phyloP scores from a whole-genome alignment of 2,329 filamentous ascomycete species.

The Monilinia laxa region DNA sequence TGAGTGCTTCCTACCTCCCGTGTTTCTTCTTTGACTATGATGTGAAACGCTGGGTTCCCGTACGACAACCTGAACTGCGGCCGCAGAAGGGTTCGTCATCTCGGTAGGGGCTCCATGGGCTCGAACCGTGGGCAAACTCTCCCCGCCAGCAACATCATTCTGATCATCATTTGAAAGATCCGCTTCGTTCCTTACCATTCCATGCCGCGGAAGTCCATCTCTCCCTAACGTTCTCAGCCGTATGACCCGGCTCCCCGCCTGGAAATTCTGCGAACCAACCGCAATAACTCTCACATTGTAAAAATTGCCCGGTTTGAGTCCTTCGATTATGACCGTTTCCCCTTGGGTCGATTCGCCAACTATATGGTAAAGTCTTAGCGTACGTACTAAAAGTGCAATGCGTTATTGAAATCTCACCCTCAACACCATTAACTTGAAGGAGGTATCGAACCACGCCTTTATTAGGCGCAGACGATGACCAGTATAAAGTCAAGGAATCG shows the following conservation, averaged over 20 bases:
- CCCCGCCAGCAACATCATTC: slow-evolving; percentile 46
- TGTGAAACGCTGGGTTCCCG: slow-evolving; percentile 64
- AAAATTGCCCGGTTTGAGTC: slow-evolving; percentile 80
- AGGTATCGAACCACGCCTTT: slow-evolving; percentile 75
- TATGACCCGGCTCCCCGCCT: slow-evolving; percentile 82
- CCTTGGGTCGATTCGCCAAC: slow-evolving; percentile 81
- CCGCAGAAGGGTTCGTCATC: slow-evolving; percentile 60
- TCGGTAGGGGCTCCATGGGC: slow-evolving; percentile 59
- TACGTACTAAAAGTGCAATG: background rate
- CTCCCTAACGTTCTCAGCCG: slow-evolving; percentile 74
- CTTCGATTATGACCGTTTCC: slow-evolving; percentile 88
- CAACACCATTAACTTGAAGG: slow-evolving; percentile 90
- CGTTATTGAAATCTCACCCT: slow-evolving; percentile 57
- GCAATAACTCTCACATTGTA: slow-evolving; percentile 94
- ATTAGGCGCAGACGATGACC: slow-evolving; percentile 70
- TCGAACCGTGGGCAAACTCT: slow-evolving; percentile 46
- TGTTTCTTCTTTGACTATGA: slow-evolving; percentile 58
- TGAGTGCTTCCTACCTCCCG: slow-evolving; percentile 64
- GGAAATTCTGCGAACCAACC: slow-evolving; percentile 87
- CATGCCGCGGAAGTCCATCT: slow-evolving; percentile 62
- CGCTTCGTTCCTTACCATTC: slow-evolving; percentile 55
- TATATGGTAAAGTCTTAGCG: slow-evolving; percentile 41
- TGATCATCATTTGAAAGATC: slow-evolving; percentile 56
- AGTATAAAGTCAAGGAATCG: slow-evolving; percentile 85
- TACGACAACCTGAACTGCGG: slow-evolving; percentile 54